Base-by-base conservation (phyloP, 208 protist genomes). In the Wallacemonas rigidus region DNA sequence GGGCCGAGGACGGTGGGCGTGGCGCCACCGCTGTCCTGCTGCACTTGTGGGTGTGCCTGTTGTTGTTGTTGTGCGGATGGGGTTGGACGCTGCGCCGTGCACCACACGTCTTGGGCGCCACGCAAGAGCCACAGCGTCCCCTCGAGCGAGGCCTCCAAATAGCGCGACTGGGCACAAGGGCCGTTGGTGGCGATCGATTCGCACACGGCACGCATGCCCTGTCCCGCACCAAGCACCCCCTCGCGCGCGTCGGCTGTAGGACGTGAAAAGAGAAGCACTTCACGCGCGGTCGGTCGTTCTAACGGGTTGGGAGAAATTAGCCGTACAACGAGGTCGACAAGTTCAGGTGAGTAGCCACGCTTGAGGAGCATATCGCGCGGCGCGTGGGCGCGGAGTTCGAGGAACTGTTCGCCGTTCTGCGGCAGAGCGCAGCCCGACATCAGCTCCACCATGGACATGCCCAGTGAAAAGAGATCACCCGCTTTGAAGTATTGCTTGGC, bases 401-500 rank as follows among this genome's bases (percentile, higher is more conserved):
- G 61, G 67, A 91, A 95, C 6, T 74, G 71, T 15, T 93, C 89
- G 3, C 90, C 92, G 51, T 91, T 91, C 43, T 80, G 77, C 9
- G 94, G 94, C 15, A 96, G 83, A 15, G 87, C 67, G 48, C 88
- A 67, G 36, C 91, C 89, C 17, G 81, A 88, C 82, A 95, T 91
- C 45, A 98, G 76, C 80, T 98, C 94, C 73, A 91, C 94, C 26
- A 97, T 74, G 41, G 90, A 95, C 79, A 98, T 94, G 40, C 94
- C 94, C n/a, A 98, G 81, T 1, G 87, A 87, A 79, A 97, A 98
- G 74, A 98, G 90, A 68, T 98, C 94, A 5, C 90, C 94, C 2
- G 85, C 90, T 64, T 82, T 90, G 61, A 89, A 86, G 74, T 94
- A 68, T 9, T 40, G 69, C 77, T 97, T 96, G 50, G 90, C 80